Conservation (phyloP, 2,329 filamentous ascomycete genomes). For the Helicocarpus griseus region DNA sequence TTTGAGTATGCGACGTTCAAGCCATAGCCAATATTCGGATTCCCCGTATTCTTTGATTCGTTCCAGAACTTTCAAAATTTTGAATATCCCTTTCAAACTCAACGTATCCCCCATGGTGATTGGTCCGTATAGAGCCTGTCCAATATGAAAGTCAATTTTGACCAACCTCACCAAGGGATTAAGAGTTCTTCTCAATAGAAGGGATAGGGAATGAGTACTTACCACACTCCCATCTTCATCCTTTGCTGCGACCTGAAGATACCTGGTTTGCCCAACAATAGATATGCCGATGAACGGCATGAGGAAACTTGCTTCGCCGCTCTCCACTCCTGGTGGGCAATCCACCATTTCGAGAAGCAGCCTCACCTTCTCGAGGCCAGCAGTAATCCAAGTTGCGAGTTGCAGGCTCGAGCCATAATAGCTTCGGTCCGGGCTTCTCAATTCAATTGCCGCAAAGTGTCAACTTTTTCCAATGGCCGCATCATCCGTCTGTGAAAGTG, state of each 20-base stretch:
- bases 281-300: not conserved
- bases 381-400: not conserved
- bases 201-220: not conserved
- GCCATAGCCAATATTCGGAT: not conserved
- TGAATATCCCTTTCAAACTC: not conserved
- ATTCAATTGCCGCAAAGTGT: not conserved
- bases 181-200: not conserved
- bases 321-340: not conserved
- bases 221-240: not conserved
- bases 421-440: not conserved
- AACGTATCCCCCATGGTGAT: not conserved
- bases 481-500: not conserved
- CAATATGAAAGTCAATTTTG: not conserved
- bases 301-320: not conserved
- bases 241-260: not conserved
- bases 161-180: not conserved
- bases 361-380: not conserved
- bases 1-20: not conserved
- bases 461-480: not conserved
- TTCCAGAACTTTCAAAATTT: not conserved
- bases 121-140: not conserved
- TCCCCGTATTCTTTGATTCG: not conserved
- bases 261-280: not conserved
- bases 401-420: not conserved
- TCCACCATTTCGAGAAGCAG: not conserved